A percentile compares a stretch with the other conserved stretches of the same genome.
Conservation (phyloP, 192 early-diverging fungal species). For the Rhizoclosmatium sp. region DNA sequence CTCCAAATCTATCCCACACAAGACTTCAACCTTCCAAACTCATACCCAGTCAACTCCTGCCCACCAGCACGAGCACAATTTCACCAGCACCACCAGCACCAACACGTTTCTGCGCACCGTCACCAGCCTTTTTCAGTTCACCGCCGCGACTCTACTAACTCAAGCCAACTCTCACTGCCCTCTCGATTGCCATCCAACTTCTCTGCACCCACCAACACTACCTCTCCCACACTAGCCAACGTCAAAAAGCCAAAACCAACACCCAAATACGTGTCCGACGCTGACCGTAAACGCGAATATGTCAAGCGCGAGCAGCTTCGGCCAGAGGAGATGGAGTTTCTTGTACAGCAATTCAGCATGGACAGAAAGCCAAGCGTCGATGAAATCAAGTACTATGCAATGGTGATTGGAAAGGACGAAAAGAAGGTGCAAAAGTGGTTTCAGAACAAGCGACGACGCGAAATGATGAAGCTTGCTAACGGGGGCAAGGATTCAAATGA, state of each 20-base stretch:
- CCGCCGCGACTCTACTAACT: neutral
- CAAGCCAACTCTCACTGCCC: neutral
- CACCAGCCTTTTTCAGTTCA: neutral
- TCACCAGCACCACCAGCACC: neutral
- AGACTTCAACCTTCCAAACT: no score
- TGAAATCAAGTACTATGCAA: neutral
- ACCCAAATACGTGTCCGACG: no score
- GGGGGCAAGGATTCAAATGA: no score
- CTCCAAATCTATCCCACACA: no score
- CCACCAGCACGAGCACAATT: no score
- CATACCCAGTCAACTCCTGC: no score
- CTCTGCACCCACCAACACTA: no score
- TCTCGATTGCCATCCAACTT: neutral
- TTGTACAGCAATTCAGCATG: neutral
- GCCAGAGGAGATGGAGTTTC: neutral
- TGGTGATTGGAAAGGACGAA: neutral
- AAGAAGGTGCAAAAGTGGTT: constrained; percentile 6
- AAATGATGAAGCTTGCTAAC: no score
- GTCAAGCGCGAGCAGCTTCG: neutral
- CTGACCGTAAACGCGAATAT: neutral
- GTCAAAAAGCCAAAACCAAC: no score
- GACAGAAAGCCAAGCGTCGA: neutral
- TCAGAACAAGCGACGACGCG: neutral
- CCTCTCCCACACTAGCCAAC: no score
- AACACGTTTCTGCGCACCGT: neutral